phyloP scores from a whole-genome alignment of 2,329 filamentous ascomycete genomes.

The Fusarium irregulare region DNA sequence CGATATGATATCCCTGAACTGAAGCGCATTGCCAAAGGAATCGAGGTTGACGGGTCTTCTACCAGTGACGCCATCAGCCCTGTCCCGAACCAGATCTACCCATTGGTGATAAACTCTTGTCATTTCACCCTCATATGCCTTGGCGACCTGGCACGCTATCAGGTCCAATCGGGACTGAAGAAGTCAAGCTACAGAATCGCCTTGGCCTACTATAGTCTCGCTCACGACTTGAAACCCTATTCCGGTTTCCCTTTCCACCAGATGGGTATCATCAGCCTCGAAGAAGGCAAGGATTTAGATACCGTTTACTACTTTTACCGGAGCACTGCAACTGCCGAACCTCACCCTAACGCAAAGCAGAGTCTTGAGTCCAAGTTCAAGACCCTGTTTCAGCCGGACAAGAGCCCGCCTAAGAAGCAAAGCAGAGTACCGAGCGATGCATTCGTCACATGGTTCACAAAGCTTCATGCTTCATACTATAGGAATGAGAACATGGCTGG shows the following conservation, averaged over 20 bases:
- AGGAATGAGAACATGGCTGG: slow-evolving; percentile 79
- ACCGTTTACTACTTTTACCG: slow-evolving; percentile 92
- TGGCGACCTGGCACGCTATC: slow-evolving; percentile 90
- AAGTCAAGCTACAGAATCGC: slow-evolving; percentile 82
- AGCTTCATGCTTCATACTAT: slow-evolving; percentile 86
- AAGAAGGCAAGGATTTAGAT: slow-evolving; percentile 82
- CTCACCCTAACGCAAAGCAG: slow-evolving; percentile 76
- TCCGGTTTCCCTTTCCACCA: slow-evolving; percentile 91
- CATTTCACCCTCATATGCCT: slow-evolving; percentile 86
- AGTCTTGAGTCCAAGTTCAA: slow-evolving; percentile 86
- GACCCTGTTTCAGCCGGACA: slow-evolving; percentile 56
- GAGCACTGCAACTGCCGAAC: slow-evolving; percentile 77
- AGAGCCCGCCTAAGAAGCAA: slow-evolving; percentile 47
- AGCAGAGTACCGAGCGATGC: slow-evolving; percentile 63
- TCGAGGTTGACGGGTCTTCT: slow-evolving; percentile 52
- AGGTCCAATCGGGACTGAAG: slow-evolving; percentile 77
- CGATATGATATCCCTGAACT: slow-evolving; percentile 67
- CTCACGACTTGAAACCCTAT: slow-evolving; percentile 79
- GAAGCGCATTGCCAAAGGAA: slow-evolving; percentile 55
- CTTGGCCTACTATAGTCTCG: slow-evolving; percentile 85
- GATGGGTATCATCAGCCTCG: slow-evolving; percentile 84
- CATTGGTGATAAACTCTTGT: slow-evolving; percentile 77
- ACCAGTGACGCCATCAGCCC: slow-evolving; percentile 55
- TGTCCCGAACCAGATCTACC: slow-evolving; percentile 62
- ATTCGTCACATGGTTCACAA: slow-evolving; percentile 83